These are phyloP conservation scores for Bremia lactucae DNA, from an alignment of 352 stramenopile species.

Conservation along the genomic window DNA sequence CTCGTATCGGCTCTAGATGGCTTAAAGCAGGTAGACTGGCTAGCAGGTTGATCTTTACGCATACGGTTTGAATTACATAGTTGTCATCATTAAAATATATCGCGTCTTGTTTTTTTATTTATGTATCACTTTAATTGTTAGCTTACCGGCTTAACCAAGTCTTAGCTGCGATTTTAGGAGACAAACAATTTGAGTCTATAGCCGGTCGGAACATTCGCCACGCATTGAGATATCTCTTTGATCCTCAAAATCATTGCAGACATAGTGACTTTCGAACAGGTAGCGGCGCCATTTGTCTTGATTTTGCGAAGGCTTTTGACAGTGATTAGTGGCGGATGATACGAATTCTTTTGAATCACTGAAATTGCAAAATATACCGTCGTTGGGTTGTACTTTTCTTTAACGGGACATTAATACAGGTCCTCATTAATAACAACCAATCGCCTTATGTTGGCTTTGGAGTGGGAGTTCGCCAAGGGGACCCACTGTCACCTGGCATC, in stretches of 20 bases:
- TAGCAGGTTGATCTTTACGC: too few species aligned
- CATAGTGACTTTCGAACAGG: neutral
- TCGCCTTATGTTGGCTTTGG: neutral
- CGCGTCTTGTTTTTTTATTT: too few species aligned
- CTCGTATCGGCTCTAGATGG: too few species aligned
- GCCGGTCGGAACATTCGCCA: neutral
- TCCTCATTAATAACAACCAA: neutral
- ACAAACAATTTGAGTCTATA: neutral
- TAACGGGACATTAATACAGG: neutral
- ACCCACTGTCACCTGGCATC: neutral
- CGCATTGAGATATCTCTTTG: neutral
- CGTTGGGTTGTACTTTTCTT: neutral
- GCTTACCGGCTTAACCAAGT: neutral
- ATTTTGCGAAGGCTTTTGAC: neutral
- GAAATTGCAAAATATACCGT: neutral
- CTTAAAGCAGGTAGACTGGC: too few species aligned
- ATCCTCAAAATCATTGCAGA: neutral
- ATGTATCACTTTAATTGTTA: too few species aligned
- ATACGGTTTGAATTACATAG: too few species aligned
- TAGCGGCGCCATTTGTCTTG: neutral
- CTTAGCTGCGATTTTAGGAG: neutral
- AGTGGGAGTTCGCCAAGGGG: neutral
- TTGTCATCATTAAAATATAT: too few species aligned
- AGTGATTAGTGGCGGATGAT: neutral
- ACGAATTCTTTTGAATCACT: neutral